These are phyloP conservation scores for Ceriops decandra DNA, from an alignment of 345 rosid genomes.

Conservation along the genomic window DNA sequence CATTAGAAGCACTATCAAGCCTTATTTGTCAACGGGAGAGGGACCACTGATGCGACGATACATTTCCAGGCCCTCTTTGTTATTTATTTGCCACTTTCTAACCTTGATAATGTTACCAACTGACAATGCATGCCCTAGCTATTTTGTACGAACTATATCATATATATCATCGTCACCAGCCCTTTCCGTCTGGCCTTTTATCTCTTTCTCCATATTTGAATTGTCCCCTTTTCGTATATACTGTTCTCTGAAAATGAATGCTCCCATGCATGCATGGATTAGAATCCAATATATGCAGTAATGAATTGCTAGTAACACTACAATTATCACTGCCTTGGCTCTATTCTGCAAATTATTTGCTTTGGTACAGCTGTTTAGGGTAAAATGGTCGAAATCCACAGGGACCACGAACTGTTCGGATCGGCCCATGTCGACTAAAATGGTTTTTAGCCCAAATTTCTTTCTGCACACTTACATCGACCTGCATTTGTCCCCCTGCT, in stretches of 20 bases:
- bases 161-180: not conserved
- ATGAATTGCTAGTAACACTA: too few species aligned
- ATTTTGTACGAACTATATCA: not conserved
- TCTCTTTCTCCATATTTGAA: constrained; percentile 5
- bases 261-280: constrained; percentile 17
- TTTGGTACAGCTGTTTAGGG: too few species aligned
- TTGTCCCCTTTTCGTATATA: not conserved
- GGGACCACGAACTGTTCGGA: too few species aligned
- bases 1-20: constrained; percentile 39
- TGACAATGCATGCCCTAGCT: constrained; percentile 7
- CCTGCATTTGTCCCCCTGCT: too few species aligned
- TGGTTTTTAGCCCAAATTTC: too few species aligned
- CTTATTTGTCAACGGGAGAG: not conserved
- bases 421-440: too few species aligned
- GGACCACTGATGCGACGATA: constrained; percentile 34
- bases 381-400: too few species aligned
- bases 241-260: not conserved
- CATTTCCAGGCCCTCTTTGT: constrained; percentile 6
- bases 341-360: too few species aligned
- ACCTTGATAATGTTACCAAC: constrained; percentile 5
- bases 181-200: not conserved
- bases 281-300: not conserved
- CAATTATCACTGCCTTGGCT: too few species aligned
- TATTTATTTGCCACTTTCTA: constrained; percentile 7
- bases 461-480: too few species aligned